Percentiles rank a stretch among this genome's conserved stretches.
Conservation (phyloP, 306 rosid genomes). For the Quercus bicolor region DNA sequence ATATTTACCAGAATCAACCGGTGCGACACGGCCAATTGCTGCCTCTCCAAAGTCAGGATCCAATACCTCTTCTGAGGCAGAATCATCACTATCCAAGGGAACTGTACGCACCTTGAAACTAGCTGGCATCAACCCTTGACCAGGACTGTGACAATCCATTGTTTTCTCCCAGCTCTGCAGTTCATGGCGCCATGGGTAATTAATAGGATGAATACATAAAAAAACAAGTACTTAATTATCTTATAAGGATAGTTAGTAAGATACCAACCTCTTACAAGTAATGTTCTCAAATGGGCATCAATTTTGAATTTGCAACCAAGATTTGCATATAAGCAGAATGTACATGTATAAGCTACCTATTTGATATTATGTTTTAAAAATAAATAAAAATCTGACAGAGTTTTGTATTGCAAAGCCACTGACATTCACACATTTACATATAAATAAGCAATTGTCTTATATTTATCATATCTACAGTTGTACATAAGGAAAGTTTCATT, state of each 20-base stretch:
- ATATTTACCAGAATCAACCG: conserved; percentile 81
- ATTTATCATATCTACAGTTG: neutral
- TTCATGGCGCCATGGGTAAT: conserved; percentile 12
- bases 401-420: neutral
- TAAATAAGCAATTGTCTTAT: neutral
- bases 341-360: neutral
- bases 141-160: conserved; percentile 90
- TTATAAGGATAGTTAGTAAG: neutral
- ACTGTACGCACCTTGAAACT: conserved; percentile 83
- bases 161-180: conserved; percentile 96
- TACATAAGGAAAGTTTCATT: neutral
- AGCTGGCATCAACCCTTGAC: conserved; percentile 96
- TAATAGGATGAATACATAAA: conserved; percentile 11
- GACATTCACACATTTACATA: neutral
- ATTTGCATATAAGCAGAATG: neutral
- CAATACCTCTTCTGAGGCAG: conserved; percentile 79
- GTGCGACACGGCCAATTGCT: conserved; percentile 93
- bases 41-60: conserved; percentile 97
- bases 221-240: neutral
- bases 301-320: neutral
- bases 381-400: neutral
- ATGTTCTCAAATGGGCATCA: neutral
- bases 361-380: neutral
- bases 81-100: conserved; percentile 80
- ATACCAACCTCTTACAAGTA: neutral